Conservation (phyloP, 176 grass and related monocot genomes). For the Oryza officinalis region DNA sequence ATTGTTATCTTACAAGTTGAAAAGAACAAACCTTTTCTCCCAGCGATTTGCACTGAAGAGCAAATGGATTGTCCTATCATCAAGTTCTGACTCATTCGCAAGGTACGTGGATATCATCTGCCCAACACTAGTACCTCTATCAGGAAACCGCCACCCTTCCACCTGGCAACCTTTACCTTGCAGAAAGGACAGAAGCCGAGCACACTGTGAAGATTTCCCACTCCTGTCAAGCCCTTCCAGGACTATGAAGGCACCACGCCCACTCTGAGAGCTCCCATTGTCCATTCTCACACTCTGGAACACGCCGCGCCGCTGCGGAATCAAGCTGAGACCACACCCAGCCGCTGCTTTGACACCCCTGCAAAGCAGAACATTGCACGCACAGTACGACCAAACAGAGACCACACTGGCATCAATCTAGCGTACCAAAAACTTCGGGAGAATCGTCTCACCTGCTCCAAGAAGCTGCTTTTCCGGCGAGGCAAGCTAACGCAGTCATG, state of each 20-base stretch:
- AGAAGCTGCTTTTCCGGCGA: constrained; percentile 23
- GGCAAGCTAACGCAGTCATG: constrained; percentile 45
- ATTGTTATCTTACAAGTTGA: not conserved
- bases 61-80: constrained; percentile 81
- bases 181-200: constrained; percentile 63
- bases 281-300: constrained; percentile 55
- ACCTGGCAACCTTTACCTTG: constrained; percentile 48
- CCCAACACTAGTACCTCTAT: constrained; percentile 66
- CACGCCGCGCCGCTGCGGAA: constrained; percentile 11
- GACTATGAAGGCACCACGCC: constrained; percentile 78
- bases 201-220: constrained; percentile 80
- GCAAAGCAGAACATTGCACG: not conserved
- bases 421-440: not conserved
- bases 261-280: not conserved
- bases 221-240: constrained; percentile 82
- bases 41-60: constrained; percentile 94
- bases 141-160: constrained; percentile 82
- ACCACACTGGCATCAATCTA: not conserved
- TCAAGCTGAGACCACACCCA: not conserved
- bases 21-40: constrained; percentile 72
- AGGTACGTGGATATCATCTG: constrained; percentile 85
- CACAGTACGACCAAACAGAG: not conserved
- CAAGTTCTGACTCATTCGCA: constrained; percentile 75
- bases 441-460: constrained; percentile 36
- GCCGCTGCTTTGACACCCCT: constrained; percentile 27